A percentile compares a stretch with the other conserved stretches of the same genome.
phyloP scores from a whole-genome alignment of 1,284 basidiomycete species.

The Ustilago trichophora region DNA sequence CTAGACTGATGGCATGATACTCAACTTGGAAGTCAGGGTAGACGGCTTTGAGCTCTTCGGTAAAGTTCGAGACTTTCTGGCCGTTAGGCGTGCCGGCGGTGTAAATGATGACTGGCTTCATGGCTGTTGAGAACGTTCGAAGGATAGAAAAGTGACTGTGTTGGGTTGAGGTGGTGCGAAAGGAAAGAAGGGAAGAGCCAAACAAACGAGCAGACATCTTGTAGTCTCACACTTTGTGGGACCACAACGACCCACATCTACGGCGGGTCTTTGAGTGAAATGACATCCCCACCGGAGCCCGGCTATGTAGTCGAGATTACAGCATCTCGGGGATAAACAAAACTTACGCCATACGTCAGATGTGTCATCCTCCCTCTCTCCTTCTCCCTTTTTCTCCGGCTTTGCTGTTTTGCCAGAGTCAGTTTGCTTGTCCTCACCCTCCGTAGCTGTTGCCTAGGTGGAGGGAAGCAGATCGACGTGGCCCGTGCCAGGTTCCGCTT shows the following conservation, averaged over 20 bases:
- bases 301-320: too few species aligned
- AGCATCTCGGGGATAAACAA: too few species aligned
- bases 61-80: constrained; percentile 44
- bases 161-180: background rate
- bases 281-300: too few species aligned
- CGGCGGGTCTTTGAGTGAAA: too few species aligned
- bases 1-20: constrained; percentile 18
- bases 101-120: constrained; percentile 54
- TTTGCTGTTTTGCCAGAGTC: background rate
- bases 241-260: too few species aligned
- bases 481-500: constrained; percentile 11
- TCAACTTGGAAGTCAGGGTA: constrained; percentile 46
- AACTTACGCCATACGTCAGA: background rate
- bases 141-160: background rate
- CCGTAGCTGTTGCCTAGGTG: too few species aligned
- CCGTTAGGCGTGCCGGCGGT: constrained; percentile 48
- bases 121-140: background rate
- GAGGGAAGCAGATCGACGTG: constrained; percentile 3
- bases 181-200: background rate
- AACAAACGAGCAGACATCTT: too few species aligned
- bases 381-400: background rate
- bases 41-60: constrained; percentile 52
- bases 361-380: background rate
- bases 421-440: too few species aligned
- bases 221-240: too few species aligned